Conservation (phyloP, 2,329 filamentous ascomycete genomes). For the Talaromyces sp. region DNA sequence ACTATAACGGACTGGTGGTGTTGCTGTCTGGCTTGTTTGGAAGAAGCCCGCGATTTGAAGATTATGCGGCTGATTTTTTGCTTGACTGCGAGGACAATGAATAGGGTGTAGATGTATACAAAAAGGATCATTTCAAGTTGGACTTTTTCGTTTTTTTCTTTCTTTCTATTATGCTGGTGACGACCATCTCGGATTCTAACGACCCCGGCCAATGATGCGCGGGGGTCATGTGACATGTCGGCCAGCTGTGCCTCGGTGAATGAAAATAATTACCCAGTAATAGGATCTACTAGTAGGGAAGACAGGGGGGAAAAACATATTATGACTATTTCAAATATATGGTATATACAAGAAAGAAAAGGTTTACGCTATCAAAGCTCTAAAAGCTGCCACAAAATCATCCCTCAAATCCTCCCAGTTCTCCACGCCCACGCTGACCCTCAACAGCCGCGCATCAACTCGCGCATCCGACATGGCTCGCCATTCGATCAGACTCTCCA, state of each 20-base stretch:
- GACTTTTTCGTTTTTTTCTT: background rate
- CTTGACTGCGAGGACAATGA: background rate
- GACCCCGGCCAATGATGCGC: background rate
- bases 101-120: background rate
- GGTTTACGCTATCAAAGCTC: conserved; percentile 17
- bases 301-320: too few species aligned
- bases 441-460: conserved; percentile 68
- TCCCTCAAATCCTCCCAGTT: conserved; percentile 75
- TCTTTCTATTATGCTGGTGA: background rate
- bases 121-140: background rate
- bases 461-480: conserved; percentile 75
- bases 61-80: background rate
- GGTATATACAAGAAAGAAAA: background rate
- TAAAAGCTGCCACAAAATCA: conserved; percentile 67
- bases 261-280: background rate
- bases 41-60: background rate
- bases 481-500: conserved; percentile 97
- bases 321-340: background rate
- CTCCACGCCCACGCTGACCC: conserved; percentile 85
- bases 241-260: background rate
- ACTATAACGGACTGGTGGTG: background rate
- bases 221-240: background rate
- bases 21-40: background rate
- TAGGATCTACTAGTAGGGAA: background rate
- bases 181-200: background rate